phyloP scores from a whole-genome alignment of 2,329 filamentous ascomycete species.

The Aurifilum marmelostoma region DNA sequence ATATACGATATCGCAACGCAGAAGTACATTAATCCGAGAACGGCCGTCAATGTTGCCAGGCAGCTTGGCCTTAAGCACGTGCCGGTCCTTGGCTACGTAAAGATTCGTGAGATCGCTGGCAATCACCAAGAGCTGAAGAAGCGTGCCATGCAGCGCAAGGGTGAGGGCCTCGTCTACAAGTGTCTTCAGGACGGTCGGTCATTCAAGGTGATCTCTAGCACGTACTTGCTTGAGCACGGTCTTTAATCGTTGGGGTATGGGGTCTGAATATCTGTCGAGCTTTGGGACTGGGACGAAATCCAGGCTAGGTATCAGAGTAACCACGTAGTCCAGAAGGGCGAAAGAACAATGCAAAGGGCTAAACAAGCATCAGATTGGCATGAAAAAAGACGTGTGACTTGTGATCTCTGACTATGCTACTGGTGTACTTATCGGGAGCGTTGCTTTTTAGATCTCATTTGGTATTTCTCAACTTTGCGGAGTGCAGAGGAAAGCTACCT shows the following conservation, averaged over 20 bases:
- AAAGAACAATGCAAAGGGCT: background rate
- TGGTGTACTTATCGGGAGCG: background rate
- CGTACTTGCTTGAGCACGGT: slow-evolving; percentile 31
- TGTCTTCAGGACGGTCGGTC: slow-evolving; percentile 31
- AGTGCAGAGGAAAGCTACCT: background rate
- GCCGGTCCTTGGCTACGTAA: slow-evolving; percentile 35
- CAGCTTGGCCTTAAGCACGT: slow-evolving; percentile 40
- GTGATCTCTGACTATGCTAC: background rate
- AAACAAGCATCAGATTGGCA: background rate
- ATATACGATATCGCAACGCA: slow-evolving; percentile 39
- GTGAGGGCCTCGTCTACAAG: slow-evolving; percentile 38
- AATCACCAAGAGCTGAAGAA: slow-evolving; percentile 31
- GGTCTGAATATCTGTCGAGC: background rate
- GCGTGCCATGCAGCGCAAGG: slow-evolving; percentile 30
- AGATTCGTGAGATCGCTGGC: slow-evolving; percentile 30
- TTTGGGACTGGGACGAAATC: no score
- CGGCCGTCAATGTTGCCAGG: slow-evolving; percentile 36
- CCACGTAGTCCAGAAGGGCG: background rate
- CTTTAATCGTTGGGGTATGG: background rate
- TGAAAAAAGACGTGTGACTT: background rate
- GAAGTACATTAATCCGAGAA: slow-evolving; percentile 35
- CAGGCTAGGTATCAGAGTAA: background rate
- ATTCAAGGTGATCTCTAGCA: slow-evolving; percentile 36
- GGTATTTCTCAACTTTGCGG: background rate
- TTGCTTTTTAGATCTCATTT: background rate